Conservation (phyloP, 2,329 filamentous ascomycete species). For the Orbilia blumenaviensis region DNA sequence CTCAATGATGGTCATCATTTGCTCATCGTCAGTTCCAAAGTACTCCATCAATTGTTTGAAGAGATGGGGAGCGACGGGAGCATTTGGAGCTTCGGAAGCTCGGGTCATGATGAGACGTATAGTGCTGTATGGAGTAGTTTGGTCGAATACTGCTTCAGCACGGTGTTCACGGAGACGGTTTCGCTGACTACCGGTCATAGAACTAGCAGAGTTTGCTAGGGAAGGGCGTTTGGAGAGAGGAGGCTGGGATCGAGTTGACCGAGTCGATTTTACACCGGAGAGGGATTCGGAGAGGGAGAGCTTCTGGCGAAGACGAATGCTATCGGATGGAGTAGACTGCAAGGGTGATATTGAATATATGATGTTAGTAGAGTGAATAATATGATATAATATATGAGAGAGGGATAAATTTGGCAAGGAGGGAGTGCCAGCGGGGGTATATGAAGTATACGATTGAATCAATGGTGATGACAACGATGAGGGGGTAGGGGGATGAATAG, state of each 20-base stretch:
- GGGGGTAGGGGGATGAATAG: too few species aligned
- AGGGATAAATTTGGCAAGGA: too few species aligned
- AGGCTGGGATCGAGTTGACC: not conserved
- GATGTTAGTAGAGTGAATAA: not conserved
- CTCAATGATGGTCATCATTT: constrained; percentile 16
- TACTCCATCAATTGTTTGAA: constrained; percentile 45
- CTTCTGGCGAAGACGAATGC: constrained; percentile 22
- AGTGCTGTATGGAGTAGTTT: constrained; percentile 38
- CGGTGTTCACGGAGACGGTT: constrained; percentile 26
- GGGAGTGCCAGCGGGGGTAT: too few species aligned
- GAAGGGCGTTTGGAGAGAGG: constrained; percentile 28
- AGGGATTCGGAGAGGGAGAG: constrained; percentile 30
- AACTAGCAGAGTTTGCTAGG: constrained; percentile 17
- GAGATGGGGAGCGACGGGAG: constrained; percentile 28
- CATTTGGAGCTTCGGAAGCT: constrained; percentile 29
- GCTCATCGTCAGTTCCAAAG: constrained; percentile 41
- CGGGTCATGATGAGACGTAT: constrained; percentile 48
- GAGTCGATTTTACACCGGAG: not conserved
- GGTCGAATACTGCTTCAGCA: constrained; percentile 44
- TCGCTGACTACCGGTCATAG: constrained; percentile 35
- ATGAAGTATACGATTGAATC: too few species aligned
- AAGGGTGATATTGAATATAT: not conserved
- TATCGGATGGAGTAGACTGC: constrained; percentile 18
- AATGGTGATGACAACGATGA: too few species aligned
- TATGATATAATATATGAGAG: too few species aligned